Evolutionary conservation across 495 filamentous ascomycete genomes (phyloP).

Genomic region (Jackrogersella multiformis): DNA sequence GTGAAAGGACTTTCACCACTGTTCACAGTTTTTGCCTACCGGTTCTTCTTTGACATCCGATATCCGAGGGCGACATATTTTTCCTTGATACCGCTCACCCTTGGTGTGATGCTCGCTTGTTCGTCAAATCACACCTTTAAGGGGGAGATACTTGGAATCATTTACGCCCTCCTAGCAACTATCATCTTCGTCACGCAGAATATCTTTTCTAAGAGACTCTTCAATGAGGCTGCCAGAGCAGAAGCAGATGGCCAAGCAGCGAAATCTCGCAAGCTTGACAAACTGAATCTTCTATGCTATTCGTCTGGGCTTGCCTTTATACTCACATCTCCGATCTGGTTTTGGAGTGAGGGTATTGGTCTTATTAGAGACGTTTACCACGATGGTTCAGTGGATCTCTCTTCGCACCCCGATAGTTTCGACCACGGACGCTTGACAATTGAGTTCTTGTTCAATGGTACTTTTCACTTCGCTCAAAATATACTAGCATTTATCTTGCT

Average conservation of each 20-base stretch:
- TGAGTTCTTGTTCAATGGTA: constrained; percentile 96
- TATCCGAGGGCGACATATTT: constrained; percentile 91
- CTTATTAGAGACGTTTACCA: constrained; percentile 78
- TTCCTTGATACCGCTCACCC: constrained; percentile 88
- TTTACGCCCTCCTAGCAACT: constrained; percentile 85
- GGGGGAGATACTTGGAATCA: constrained; percentile 86
- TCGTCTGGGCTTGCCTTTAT: constrained; percentile 91
- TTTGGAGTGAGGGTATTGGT: constrained; percentile 84
- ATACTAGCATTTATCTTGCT: constrained; percentile 93
- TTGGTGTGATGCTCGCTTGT: constrained; percentile 95
- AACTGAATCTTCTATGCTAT: constrained; percentile 96
- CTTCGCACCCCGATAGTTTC: constrained; percentile 68
- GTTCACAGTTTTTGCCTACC: constrained; percentile 94
- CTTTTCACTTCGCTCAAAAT: constrained; percentile 96
- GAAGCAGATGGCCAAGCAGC: constrained; percentile 71
- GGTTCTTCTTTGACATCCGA: constrained; percentile 83
- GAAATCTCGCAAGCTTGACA: constrained; percentile 83
- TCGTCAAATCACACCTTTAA: constrained; percentile 78
- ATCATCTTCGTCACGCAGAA: constrained; percentile 98
- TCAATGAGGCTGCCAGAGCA: constrained; percentile 88
- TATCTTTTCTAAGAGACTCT: constrained; percentile 98
- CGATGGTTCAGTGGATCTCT: constrained; percentile 69
- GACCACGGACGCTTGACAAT: constrained; percentile 81
- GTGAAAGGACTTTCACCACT: constrained; percentile 99
- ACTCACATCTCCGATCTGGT: constrained; percentile 91